phyloP scores from a whole-genome alignment of 2,329 filamentous ascomycete species.

The Epichloe sp. region DNA sequence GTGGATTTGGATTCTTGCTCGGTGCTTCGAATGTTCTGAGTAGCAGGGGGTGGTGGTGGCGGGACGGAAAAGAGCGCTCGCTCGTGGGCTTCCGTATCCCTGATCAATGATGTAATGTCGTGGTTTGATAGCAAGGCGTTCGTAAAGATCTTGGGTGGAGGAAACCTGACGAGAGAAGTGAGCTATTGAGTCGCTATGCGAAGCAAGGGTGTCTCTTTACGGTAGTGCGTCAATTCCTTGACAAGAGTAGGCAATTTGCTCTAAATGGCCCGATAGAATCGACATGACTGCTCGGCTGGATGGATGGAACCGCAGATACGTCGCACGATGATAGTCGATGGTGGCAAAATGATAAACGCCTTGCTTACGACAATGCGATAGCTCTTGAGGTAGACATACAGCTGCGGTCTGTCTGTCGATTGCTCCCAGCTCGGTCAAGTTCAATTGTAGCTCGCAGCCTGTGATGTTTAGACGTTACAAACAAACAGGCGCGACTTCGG shows the following conservation, averaged over 20 bases:
- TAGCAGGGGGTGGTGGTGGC: constrained; percentile 48
- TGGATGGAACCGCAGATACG: neutral
- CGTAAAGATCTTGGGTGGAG: constrained; percentile 84
- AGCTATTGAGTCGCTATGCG: neutral
- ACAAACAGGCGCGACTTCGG: neutral
- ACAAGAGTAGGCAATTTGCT: constrained; percentile 66
- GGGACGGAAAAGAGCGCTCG: constrained; percentile 89
- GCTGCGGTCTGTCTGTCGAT: too few relatives aligned
- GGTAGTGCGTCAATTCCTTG: constrained; percentile 62
- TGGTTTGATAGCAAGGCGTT: constrained; percentile 78
- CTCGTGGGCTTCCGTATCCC: constrained; percentile 90
- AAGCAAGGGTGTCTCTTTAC: constrained; percentile 26
- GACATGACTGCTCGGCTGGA: constrained; percentile 39
- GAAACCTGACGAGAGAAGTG: constrained; percentile 47
- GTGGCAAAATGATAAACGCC: neutral
- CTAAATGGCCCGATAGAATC: constrained; percentile 55
- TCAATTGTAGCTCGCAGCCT: neutral
- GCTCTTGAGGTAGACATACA: neutral
- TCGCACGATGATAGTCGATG: neutral
- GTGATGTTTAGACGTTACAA: neutral
- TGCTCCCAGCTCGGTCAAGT: too few relatives aligned
- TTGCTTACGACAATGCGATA: neutral
- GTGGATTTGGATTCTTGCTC: constrained; percentile 25
- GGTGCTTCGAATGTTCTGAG: constrained; percentile 20
- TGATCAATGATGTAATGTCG: constrained; percentile 89